phyloP scores from a whole-genome alignment of 2,329 filamentous ascomycete genomes.

The Chlorencoelia australis region DNA sequence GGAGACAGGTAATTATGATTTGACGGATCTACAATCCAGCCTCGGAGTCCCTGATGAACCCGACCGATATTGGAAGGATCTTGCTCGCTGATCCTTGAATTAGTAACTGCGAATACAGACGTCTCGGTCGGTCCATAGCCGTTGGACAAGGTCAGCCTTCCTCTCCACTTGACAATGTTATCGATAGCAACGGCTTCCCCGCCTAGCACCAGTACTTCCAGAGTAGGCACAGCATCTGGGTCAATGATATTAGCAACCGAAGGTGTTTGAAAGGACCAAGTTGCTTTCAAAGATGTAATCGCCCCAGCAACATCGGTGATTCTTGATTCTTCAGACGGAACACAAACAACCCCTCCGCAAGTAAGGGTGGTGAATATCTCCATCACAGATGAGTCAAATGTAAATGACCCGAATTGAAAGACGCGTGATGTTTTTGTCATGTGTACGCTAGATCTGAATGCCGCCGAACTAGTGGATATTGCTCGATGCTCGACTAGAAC shows the following conservation, averaged over 20 bases:
- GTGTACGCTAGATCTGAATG: neutral
- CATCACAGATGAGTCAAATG: constrained; percentile 9
- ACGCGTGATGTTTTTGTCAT: constrained; percentile 3
- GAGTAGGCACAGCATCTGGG: neutral
- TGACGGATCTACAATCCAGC: constrained; percentile 2
- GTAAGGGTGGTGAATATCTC: constrained; percentile 11
- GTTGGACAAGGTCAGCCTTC: constrained; percentile 2
- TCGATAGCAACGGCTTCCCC: neutral
- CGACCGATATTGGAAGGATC: neutral
- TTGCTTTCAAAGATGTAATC: constrained; percentile 13
- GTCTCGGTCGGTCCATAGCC: constrained; percentile 8
- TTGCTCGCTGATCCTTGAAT: neutral
- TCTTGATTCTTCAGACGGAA: constrained; percentile 29
- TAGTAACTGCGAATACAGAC: neutral
- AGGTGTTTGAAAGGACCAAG: constrained; percentile 17
- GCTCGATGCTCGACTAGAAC: constrained; percentile 2
- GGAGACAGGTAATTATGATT: constrained; percentile 20
- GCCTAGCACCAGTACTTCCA: neutral
- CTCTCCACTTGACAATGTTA: constrained; percentile 16
- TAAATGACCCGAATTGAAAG: constrained; percentile 6
- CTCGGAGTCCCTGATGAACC: constrained; percentile 23
- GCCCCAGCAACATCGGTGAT: constrained; percentile 29
- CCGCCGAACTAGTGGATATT: constrained; percentile 6
- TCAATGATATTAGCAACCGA: constrained; percentile 1
- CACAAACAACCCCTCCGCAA: constrained; percentile 31